Conservation (phyloP, 2,329 filamentous ascomycete genomes). For the Rutstroemia sp. region DNA sequence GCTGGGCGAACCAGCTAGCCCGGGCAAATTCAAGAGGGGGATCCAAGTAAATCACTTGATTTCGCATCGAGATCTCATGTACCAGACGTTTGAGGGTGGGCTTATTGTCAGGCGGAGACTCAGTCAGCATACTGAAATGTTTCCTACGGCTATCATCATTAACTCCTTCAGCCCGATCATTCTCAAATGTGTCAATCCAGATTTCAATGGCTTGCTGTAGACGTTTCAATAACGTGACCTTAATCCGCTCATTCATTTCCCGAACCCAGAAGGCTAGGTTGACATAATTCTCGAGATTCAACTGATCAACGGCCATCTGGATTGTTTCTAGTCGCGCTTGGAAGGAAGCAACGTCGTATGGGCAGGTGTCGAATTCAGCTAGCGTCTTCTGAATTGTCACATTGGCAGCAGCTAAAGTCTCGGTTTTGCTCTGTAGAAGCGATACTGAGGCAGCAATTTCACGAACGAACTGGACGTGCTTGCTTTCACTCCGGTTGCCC, state of each 20-base stretch:
- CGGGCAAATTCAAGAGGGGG: slow-evolving; percentile 87
- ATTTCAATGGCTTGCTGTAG: slow-evolving; percentile 75
- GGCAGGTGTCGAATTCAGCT: slow-evolving; percentile 73
- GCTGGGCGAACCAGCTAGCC: slow-evolving; percentile 85
- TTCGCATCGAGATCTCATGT: slow-evolving; percentile 94
- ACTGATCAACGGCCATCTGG: slow-evolving; percentile 87
- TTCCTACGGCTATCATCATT: slow-evolving; percentile 46
- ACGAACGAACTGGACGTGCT: slow-evolving; percentile 92
- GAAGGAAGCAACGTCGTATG: slow-evolving; percentile 75
- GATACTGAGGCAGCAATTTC: slow-evolving; percentile 87
- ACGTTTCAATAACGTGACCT: slow-evolving; percentile 69
- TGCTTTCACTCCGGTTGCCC: slow-evolving; percentile 65
- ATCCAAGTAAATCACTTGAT: slow-evolving; percentile 94
- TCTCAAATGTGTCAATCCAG: slow-evolving; percentile 83
- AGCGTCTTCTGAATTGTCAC: slow-evolving; percentile 75
- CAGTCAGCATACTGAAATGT: slow-evolving; percentile 36
- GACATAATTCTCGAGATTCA: slow-evolving; percentile 93
- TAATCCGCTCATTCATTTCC: slow-evolving; percentile 78
- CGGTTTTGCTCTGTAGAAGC: slow-evolving; percentile 79
- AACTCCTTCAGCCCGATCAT: slow-evolving; percentile 37
- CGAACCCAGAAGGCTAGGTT: slow-evolving; percentile 89
- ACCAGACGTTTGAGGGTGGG: slow-evolving; percentile 67
- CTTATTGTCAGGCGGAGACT: slow-evolving; percentile 39
- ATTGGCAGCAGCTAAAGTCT: slow-evolving; percentile 70
- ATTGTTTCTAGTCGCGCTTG: slow-evolving; percentile 74